Evolutionary conservation across 2,329 filamentous ascomycete species (phyloP), one percentile per base, ranked within the genome.

Genomic region (Zelopaecilomyces penicillatus): DNA sequence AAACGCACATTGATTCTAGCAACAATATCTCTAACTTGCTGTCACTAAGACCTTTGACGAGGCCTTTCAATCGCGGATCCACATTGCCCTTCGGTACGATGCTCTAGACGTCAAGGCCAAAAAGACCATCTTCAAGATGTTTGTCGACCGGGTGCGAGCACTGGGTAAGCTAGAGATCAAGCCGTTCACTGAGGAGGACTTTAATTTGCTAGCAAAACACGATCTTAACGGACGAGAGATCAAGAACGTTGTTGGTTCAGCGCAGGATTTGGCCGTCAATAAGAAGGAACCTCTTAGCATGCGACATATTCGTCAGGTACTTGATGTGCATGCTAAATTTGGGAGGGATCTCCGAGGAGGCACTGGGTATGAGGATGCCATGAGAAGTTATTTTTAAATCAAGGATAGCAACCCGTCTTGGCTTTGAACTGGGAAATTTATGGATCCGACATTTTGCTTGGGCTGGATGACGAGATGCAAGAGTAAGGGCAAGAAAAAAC

Each of bases 51-150:
- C 86, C 0, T 94, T 95, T 56, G 89, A 95, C 55, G 87, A 93
- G 50, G 89, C 89, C 1, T 95, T 95, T 71, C 85, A 93, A 59
- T 87, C 82, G 7, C 80, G 89, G 27, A 94, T 95, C 50, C 87
- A 95, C 61, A 83, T 95, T 54, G 86, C 87, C 0, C 70, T 95
- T 6, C 76, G 85, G 29, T 95, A 95, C 64, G 85, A 85, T 34
- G 80, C 84, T 40, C 73, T 95, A 6, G 81, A 80, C 34, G 62
- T 68, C 5, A 83, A 83, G 56, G 87, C 88, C 8, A 85, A 85
- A 65, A 82, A 81, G 54, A 75, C 79, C 48, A 85, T 95, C 38
- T 95, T 91, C 80, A 82, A 82, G 64, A 83, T 89, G 66, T 94
- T 95, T 64, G 71, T 95, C 34, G 80, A 84, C 46, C 78, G 82